Base-by-base conservation (phyloP, 768 basidiomycete species). In the Ramaria sp. region DNA sequence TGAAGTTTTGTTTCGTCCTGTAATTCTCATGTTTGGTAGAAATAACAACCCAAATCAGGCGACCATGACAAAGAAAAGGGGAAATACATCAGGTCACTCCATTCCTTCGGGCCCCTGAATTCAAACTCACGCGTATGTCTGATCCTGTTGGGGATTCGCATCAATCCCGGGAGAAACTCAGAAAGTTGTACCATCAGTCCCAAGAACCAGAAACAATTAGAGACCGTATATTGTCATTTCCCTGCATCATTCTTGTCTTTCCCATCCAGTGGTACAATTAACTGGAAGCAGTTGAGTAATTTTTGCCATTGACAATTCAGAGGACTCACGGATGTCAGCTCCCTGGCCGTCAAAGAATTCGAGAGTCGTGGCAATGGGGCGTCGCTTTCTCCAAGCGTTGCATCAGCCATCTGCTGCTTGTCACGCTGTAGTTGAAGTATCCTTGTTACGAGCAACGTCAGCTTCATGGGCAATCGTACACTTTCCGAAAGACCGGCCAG, bases 331-430 rank as follows among this genome's bases (percentile, higher is more conserved):
- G 27, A 46, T 19, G 55, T 57, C 17, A 57, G 24, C 12, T 57
- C 55, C 24, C 46, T 37, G 3, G 55, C 31, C 12, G 55, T 57
- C 30, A 57, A 42, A 6, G 55, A 57, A 10, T 31, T 27, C 17
- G 45, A 48, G 7, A 50, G 27, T n/a, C 55, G 55, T 47, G 49
- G 55, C 12, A 49, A n/a, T 27, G 55, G 55, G 6, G 55, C 55
- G 15, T 57, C 55, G 2, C 85, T 84, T 69, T 88, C 85, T 13
- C 85, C 85, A 4, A 88, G 74, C 1, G 83, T 83, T 3, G 83
- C 84, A 55, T 84, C 82, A 1, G 84, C 78, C 27, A 86, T 75
- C 54, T 57, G 30, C 48, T 57, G 55, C 78, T 80, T 75, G 15
- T 57, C 47, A 12, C 45, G 42, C 34, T 57, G 55, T 12, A 57